Evolutionary conservation across 352 stramenopile species (phyloP).

Genomic region (Globisporangium cystogenes): DNA sequence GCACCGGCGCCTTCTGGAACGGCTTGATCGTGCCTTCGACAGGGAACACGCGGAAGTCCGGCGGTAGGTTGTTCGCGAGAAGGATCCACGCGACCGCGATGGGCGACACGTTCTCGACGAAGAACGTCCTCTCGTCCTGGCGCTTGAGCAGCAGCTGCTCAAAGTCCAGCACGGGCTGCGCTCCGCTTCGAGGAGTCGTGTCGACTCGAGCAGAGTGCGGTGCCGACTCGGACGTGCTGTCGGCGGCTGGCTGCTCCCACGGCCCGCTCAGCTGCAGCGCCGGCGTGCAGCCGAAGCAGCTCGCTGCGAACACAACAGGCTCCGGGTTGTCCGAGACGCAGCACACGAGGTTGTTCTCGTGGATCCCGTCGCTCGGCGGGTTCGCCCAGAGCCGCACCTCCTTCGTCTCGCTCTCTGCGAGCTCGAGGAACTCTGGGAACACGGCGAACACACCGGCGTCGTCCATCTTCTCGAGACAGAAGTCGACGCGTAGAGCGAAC

Average conservation of each 20-base stretch:
- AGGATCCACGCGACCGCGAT: conserved; percentile 78
- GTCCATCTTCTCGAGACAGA: conserved; percentile 29
- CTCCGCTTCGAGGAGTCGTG: not conserved
- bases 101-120: conserved; percentile 76
- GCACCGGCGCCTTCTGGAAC: conserved; percentile 51
- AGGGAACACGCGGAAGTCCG: conserved; percentile 73
- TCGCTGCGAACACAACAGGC: conserved; percentile 81
- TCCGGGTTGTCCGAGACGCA: conserved; percentile 90
- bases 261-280: conserved; percentile 71
- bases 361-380: conserved; percentile 47
- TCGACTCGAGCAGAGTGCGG: not conserved
- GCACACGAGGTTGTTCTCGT: conserved; percentile 83
- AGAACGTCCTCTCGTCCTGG: conserved; percentile 85
- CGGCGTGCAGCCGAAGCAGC: conserved; percentile 82
- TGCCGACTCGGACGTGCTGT: conserved; percentile 44
- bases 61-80: conserved; percentile 20
- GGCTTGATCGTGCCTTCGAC: conserved; percentile 67
- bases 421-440: conserved; percentile 61
- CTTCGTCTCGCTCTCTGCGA: conserved; percentile 86
- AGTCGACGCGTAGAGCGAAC: conserved; percentile 68
- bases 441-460: conserved; percentile 52
- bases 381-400: conserved; percentile 92
- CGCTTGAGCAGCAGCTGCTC: conserved; percentile 88
- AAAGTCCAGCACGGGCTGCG: conserved; percentile 76
- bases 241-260: conserved; percentile 70